phyloP scores from a whole-genome alignment of 2,329 filamentous ascomycete species.

The Pyrenochaeta sp. region DNA sequence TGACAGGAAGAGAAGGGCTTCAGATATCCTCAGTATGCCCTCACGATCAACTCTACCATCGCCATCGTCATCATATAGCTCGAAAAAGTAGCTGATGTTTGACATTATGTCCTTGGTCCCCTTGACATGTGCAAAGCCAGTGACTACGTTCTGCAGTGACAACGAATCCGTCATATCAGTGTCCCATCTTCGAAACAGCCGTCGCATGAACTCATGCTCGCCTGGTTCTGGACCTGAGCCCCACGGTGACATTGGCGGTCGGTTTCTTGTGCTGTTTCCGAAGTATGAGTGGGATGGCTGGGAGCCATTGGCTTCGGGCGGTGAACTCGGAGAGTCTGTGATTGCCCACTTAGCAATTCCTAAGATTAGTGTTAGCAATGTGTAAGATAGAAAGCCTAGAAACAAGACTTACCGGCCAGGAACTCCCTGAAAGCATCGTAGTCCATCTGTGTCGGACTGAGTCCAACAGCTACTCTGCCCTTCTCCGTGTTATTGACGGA shows the following conservation, averaged over 20 bases:
- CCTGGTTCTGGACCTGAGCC: conserved; percentile 74
- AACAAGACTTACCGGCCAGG: conserved; percentile 65
- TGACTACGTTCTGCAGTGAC: conserved; percentile 90
- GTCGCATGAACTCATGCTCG: conserved; percentile 92
- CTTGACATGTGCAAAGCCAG: conserved; percentile 88
- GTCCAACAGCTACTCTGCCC: conserved; percentile 85
- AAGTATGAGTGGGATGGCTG: conserved; percentile 68
- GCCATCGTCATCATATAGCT: conserved; percentile 91
- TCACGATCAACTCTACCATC: conserved; percentile 94
- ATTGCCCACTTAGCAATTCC: conserved; percentile 92
- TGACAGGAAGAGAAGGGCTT: conserved; percentile 91
- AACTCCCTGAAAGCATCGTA: conserved; percentile 97
- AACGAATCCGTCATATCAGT: conserved; percentile 77
- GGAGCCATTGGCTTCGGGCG: conserved; percentile 59
- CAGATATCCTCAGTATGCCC: conserved; percentile 92
- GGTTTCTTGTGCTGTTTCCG: conserved; percentile 51
- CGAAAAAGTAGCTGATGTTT: conserved; percentile 97
- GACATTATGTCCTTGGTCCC: conserved; percentile 97
- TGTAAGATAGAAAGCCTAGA: no score
- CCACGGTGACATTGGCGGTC: conserved; percentile 62
- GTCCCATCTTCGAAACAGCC: conserved; percentile 90
- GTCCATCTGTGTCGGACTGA: conserved; percentile 93
- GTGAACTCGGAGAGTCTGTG: conserved; percentile 78
- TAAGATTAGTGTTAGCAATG: conserved; percentile 25
- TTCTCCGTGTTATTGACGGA: conserved; percentile 71